phyloP scores from a whole-genome alignment of 805 yeast genomes.

The Metschnikowia orientalis region DNA sequence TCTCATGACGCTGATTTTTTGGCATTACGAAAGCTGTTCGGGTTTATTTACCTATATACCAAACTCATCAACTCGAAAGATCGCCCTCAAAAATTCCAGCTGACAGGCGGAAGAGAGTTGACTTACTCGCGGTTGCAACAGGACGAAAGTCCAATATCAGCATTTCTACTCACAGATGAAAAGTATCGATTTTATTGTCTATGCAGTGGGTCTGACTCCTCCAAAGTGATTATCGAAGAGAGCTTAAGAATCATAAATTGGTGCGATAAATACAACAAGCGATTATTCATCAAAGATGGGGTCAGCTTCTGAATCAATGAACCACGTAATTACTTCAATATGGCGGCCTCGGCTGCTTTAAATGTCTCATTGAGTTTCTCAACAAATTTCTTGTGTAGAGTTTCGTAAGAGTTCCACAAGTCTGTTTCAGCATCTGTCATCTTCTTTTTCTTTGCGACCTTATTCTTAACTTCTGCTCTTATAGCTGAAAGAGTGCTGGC shows the following conservation, averaged over 20 bases:
- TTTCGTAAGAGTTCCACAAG: constrained; percentile 59
- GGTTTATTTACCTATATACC: constrained; percentile 37
- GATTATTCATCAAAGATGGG: constrained; percentile 73
- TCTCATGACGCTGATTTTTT: constrained; percentile 19
- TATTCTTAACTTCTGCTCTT: constrained; percentile 51
- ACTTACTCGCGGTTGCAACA: constrained; percentile 43
- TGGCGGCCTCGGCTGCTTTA: constrained; percentile 43
- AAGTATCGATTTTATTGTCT: constrained; percentile 36
- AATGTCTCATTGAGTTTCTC: constrained; percentile 47
- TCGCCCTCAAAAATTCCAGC: constrained; percentile 14
- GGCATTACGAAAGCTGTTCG: constrained; percentile 26
- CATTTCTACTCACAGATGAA: constrained; percentile 35
- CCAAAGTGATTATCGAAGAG: constrained; percentile 54
- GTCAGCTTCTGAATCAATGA: constrained; percentile 5
- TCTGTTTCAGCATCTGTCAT: constrained; percentile 54
- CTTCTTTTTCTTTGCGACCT: constrained; percentile 44
- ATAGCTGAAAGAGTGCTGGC: constrained; percentile 42
- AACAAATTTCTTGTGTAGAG: constrained; percentile 59
- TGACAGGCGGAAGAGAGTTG: constrained; percentile 30
- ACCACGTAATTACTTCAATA: constrained; percentile 27
- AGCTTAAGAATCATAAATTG: constrained; percentile 66
- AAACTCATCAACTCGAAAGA: constrained; percentile 19
- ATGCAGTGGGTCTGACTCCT: constrained; percentile 44
- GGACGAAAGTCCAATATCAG: constrained; percentile 22
- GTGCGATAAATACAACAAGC: constrained; percentile 67